Evolutionary conservation across 2,329 filamentous ascomycete species (phyloP).

Genomic region (Fusarium sp.): DNA sequence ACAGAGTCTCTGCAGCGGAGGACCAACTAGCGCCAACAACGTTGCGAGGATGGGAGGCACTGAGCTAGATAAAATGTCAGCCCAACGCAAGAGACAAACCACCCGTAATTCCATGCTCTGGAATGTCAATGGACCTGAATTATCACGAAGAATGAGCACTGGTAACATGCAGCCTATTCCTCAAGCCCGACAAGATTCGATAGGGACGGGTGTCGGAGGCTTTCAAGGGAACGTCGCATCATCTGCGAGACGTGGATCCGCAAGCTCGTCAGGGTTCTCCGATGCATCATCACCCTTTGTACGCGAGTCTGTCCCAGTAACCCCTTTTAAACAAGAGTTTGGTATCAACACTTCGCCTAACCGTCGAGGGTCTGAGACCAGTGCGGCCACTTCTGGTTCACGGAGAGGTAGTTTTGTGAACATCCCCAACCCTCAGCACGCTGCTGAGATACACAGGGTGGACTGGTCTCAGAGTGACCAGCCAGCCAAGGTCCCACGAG

Average conservation of each 20-base stretch:
- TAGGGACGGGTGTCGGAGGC: constrained; percentile 6
- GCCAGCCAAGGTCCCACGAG: constrained; percentile 47
- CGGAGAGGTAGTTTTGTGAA: constrained; percentile 31
- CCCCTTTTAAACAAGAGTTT: constrained; percentile 34
- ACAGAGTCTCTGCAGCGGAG: constrained; percentile 46
- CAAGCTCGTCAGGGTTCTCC: constrained; percentile 32
- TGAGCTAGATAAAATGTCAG: constrained; percentile 43
- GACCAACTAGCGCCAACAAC: constrained; percentile 49
- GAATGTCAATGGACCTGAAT: constrained; percentile 10
- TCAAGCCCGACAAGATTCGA: constrained; percentile 23
- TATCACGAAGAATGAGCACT: constrained; percentile 51
- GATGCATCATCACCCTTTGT: constrained; percentile 26
- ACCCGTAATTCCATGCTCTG: constrained; percentile 47
- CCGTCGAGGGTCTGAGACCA: constrained; percentile 32
- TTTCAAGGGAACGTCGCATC: constrained; percentile 1
- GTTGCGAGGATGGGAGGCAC: constrained; percentile 50
- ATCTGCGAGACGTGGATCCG: constrained; percentile 20
- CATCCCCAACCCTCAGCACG: constrained; percentile 26
- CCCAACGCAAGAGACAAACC: constrained; percentile 9
- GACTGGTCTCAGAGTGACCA: constrained; percentile 71
- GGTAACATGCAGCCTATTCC: constrained; percentile 43
- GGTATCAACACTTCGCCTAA: constrained; percentile 13
- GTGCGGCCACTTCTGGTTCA: constrained; percentile 18
- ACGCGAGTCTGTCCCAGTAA: constrained; percentile 24
- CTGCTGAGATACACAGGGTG: constrained; percentile 52